These are phyloP conservation scores for Monilinia laxa DNA, from an alignment of 2,329 filamentous ascomycete genomes.

Conservation along the genomic window DNA sequence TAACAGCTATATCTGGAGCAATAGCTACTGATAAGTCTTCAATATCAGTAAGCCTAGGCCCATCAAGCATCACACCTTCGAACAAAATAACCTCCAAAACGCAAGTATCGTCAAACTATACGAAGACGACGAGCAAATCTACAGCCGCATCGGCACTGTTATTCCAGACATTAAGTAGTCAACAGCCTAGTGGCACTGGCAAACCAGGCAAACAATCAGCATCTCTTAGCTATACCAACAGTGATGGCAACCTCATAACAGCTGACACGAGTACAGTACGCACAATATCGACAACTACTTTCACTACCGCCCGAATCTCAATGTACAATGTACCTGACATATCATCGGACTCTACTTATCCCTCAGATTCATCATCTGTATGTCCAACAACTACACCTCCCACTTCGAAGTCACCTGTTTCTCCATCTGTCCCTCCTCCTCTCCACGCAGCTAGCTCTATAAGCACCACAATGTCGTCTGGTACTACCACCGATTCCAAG, in stretches of 20 bases:
- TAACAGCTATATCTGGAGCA: background rate
- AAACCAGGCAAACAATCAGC: background rate
- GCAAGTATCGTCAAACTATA: background rate
- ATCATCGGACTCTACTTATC: background rate
- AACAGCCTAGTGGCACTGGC: background rate
- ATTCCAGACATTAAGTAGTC: background rate
- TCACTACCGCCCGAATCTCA: conserved; percentile 8
- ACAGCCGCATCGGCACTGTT: background rate
- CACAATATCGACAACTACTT: background rate
- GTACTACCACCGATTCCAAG: background rate
- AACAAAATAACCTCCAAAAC: background rate
- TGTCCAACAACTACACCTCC: background rate
- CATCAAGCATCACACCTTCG: background rate
- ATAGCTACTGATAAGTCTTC: background rate
- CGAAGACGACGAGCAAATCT: background rate
- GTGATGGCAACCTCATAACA: background rate
- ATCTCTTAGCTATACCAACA: too few species aligned
- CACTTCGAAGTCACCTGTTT: background rate
- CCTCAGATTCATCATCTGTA: background rate
- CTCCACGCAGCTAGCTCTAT: background rate
- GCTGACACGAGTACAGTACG: too few species aligned
- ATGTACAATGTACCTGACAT: background rate
- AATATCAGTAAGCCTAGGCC: background rate
- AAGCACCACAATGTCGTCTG: background rate
- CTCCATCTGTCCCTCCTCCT: background rate